Base-by-base conservation (phyloP, 768 basidiomycete genomes). In the Lactifluus subvellereus region DNA sequence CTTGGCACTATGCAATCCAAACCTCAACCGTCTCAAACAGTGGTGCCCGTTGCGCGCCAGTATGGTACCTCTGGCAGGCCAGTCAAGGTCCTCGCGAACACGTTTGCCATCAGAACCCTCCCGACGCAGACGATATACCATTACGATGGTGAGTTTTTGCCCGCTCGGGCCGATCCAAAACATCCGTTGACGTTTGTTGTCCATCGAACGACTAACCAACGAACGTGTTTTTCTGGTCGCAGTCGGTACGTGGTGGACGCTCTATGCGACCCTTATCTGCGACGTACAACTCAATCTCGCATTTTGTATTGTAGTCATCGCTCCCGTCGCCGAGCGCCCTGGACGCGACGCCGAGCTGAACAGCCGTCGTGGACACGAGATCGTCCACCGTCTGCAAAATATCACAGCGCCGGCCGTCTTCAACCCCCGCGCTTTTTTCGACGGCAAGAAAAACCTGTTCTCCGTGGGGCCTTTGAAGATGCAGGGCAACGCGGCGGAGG, bases 401-500 rank as follows among this genome's bases (percentile, higher is more conserved):
- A 58, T 64, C 22, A 48, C 61, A 0, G 56, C 47, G 2, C 65
- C 65, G 0, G 33, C 53, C 0, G 56, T 66, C 37, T 66, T 66
- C 51, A 63, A 59, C 16, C 61, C 61, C 2, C 65, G 65, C 32
- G 65, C 61, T 1, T 63, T 64, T 32, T 66, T 35, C 13, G 65
- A 66, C 8, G 65, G 65, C 9, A 64, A 62, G 62, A 66, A 66
- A 35, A 66, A 66, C n/a, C 13, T 66, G 52, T 66, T 58, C 48
- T 57, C 64, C 7, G 64, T 38, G 51, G 61, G 64, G 5, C 48
- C 58, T 2, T 22, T 64, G 54, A 64, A 55, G 58, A 64, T 64
- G 40, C 57, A 64, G n/a, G 62, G 62, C 9, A 59, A 59, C 22
- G 58, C 62, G 33, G 58, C 53, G 13, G 58, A 59, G 62, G 62